Evolutionary conservation across 805 yeast genomes (phyloP).

Genomic region (Saccharomycopsis selenospora): DNA sequence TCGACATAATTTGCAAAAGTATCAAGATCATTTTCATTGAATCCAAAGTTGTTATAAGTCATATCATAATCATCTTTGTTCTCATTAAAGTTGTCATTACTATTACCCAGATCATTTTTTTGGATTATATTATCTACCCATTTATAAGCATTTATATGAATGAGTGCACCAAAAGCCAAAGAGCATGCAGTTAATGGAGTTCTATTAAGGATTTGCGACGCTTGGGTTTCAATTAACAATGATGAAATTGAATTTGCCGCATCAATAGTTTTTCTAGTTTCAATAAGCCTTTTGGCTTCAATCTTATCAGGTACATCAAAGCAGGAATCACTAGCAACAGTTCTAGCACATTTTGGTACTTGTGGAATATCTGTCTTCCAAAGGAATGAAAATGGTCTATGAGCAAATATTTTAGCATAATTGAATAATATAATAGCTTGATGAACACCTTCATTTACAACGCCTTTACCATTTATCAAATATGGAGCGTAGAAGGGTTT

Average conservation of each 20-base stretch:
- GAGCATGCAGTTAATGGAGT: constrained; percentile 49
- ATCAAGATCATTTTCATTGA: constrained; percentile 33
- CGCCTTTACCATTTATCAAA: constrained; percentile 36
- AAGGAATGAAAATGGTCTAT: constrained; percentile 45
- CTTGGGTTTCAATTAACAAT: constrained; percentile 40
- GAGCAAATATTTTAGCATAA: constrained; percentile 49
- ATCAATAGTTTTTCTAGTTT: constrained; percentile 46
- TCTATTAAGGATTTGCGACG: constrained; percentile 36
- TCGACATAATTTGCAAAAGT: constrained; percentile 43
- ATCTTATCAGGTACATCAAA: constrained; percentile 30
- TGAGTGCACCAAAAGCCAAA: constrained; percentile 44
- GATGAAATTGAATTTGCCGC: constrained; percentile 45
- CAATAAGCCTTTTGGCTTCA: constrained; percentile 41
- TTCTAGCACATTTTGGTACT: constrained; percentile 30
- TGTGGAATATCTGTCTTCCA: constrained; percentile 44
- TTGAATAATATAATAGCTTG: constrained; percentile 42
- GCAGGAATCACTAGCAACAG: constrained; percentile 26
- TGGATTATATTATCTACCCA: constrained; percentile 40
- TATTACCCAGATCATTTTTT: constrained; percentile 11
- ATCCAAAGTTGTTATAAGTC: constrained; percentile 17
- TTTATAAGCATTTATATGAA: constrained; percentile 45
- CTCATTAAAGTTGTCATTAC: constrained; percentile 12
- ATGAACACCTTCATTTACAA: constrained; percentile 47
- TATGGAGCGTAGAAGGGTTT: constrained; percentile 36
- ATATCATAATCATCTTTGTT: constrained; percentile 6